Evolutionary conservation across 2,329 filamentous ascomycete species (phyloP), one percentile per base, ranked within the genome.

Genomic region (Alternaria consortialis): DNA sequence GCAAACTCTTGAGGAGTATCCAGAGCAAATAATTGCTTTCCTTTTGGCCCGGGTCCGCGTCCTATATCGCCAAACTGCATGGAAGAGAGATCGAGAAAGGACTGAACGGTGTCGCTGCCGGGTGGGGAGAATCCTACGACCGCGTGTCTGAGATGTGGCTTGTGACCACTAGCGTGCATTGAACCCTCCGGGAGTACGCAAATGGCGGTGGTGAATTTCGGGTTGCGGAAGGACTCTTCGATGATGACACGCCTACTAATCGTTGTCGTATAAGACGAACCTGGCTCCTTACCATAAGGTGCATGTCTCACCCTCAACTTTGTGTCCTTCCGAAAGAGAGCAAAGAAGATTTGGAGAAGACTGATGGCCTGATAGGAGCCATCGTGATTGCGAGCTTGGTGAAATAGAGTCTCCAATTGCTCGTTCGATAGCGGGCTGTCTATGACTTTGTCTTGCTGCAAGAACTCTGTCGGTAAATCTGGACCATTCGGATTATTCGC

Each of bases 21-120:
- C 25, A 55, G 42, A 29, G 53, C 53, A n/a, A 55, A 55, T 12
- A 39, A 11, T 6, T 55, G 53, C 32, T 55, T 55, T n/a, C 53
- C 53, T 15, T 47, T 55, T 15, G 53, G 53, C 6, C 53, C 53
- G 8, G 42, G 53, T 1, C 53, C 53, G 7, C 53, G 53, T 29
- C 53, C 53, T 46, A 47, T 8, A 25, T 55, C 53, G 15, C 53
- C 53, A 37, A 55, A 55, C 20, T 55, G 53, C 53, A 55, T 55
- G 9, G 53, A 55, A 5, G 53, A 55, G 8, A 55, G 53, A 20
- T 55, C 53, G 23, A 55, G 44, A 27, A 55, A 55, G 5, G 53
- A 46, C 23, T 27, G 32, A 15, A 55, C 53, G 5, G 53, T 47
- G 13, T 44, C 32, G 42, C 53, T 55, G 13, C 39, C 42, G n/a